Base-by-base conservation (phyloP, 2,329 filamentous ascomycete species). In the Atkinsonella hypoxylon region DNA sequence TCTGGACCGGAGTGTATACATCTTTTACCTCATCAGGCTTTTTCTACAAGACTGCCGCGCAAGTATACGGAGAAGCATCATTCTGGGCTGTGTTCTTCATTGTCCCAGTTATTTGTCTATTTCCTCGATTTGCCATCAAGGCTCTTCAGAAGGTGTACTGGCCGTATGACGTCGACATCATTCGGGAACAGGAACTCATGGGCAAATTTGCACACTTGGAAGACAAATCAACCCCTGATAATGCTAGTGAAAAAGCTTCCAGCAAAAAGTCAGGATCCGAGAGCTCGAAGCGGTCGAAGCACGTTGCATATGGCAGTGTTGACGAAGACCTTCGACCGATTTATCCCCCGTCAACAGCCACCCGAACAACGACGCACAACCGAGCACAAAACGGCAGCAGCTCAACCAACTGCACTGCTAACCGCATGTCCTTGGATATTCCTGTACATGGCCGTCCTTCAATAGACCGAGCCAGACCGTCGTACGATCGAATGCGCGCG, bases 1-100 rank as follows among this genome's bases (percentile, higher is more conserved):
- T 95, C 71, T 97, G 93, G 89, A 96, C 93, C 6, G 93, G 89
- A 31, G 77, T 95, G 38, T 98, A 94, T 70, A 77, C 77, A 0
- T 67, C 75, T 3, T 70, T 71, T 39, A 72, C 69, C 6, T 73
- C 67, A 48, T 69, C 77, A 0, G 67, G 61, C 4, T 69, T 66
- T 32, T 82, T 97, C 68, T 96, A 91, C 71, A 75, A 85, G 56
- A 79, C 87, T 2, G 91, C 82, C 4, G 68, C 77, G 1, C 81
- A 97, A 67, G 81, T 94, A 10, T 97, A 95, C 57, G 80, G 81
- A 30, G 76, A 88, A 54, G 74, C 91, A 42, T 82, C 82, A 1
- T 98, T 96, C 72, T 98, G 93, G 93, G 83, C 87, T 17, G 76
- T 88, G 45, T 81, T 88, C 50, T 73, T 93, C 47, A 71, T 96